phyloP scores from a whole-genome alignment of 2,329 filamentous ascomycete species.

The Diplodia corticola region DNA sequence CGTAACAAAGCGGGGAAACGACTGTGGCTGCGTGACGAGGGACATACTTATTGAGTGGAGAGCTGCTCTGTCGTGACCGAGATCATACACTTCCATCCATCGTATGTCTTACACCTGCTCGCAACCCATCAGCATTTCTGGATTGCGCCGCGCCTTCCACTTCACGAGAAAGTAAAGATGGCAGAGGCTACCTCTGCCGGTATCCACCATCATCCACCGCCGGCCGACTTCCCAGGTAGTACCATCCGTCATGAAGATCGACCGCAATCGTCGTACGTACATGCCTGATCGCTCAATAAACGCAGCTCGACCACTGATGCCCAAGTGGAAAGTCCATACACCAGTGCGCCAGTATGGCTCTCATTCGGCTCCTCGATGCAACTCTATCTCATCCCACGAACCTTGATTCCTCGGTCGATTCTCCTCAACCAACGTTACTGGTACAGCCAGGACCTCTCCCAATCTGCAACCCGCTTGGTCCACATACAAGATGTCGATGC shows the following conservation, averaged over 20 bases:
- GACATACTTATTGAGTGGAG: background rate
- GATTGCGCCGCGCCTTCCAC: background rate
- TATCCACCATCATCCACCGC: too few relatives aligned
- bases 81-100: background rate
- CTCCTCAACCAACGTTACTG: constrained; percentile 18
- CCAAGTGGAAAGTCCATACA: background rate
- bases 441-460: constrained; percentile 29
- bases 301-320: background rate
- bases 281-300: background rate
- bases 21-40: background rate
- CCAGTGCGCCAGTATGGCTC: background rate
- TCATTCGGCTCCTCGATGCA: background rate
- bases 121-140: background rate
- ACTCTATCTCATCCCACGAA: background rate
- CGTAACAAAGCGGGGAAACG: background rate
- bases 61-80: background rate
- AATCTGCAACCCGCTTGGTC: constrained; percentile 25
- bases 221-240: background rate
- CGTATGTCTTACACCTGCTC: background rate
- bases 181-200: background rate
- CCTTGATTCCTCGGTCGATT: constrained; percentile 23
- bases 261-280: background rate
- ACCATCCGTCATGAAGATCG: background rate
- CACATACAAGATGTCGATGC: background rate
- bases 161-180: background rate